Evolutionary conservation across 2,329 filamentous ascomycete genomes (phyloP).

Genomic region (Xylaria sp.): DNA sequence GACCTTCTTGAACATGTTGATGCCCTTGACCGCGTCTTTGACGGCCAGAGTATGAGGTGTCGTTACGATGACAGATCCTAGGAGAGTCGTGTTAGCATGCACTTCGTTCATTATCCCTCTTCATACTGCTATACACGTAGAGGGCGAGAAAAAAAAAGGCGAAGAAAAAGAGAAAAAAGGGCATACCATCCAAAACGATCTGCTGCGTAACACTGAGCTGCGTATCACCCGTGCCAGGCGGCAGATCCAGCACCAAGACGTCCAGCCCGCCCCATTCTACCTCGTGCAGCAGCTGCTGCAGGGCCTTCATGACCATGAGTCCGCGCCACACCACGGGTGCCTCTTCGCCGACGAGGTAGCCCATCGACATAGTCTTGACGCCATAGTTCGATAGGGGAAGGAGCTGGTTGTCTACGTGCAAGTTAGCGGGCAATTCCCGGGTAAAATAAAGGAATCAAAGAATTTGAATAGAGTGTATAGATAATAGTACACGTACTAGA

Average conservation of each 20-base stretch:
- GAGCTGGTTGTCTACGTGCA: constrained; percentile 75
- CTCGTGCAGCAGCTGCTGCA: constrained; percentile 94
- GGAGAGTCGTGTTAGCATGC: constrained; percentile 25
- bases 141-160: too few species aligned
- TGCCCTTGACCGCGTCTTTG: constrained; percentile 90
- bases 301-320: constrained; percentile 96
- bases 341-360: constrained; percentile 83
- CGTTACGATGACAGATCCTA: constrained; percentile 85
- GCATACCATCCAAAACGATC: constrained; percentile 80
- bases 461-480: not conserved
- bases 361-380: constrained; percentile 98
- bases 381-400: constrained; percentile 93
- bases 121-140: too few species aligned
- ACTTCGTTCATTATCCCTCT: not conserved
- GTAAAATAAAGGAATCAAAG: not conserved
- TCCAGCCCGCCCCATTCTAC: constrained; percentile 94
- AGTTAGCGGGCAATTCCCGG: not conserved
- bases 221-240: constrained; percentile 94
- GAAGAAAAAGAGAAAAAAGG: not conserved
- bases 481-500: constrained; percentile 63
- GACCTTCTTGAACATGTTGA: constrained; percentile 92
- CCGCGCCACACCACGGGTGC: constrained; percentile 95
- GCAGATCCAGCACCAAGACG: constrained; percentile 87
- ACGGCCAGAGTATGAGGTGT: constrained; percentile 94
- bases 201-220: constrained; percentile 98